Evolutionary conservation across 1,284 basidiomycete species (phyloP), one percentile per base, ranked within the genome.

Genomic region (Paramarasmius palmivorus): DNA sequence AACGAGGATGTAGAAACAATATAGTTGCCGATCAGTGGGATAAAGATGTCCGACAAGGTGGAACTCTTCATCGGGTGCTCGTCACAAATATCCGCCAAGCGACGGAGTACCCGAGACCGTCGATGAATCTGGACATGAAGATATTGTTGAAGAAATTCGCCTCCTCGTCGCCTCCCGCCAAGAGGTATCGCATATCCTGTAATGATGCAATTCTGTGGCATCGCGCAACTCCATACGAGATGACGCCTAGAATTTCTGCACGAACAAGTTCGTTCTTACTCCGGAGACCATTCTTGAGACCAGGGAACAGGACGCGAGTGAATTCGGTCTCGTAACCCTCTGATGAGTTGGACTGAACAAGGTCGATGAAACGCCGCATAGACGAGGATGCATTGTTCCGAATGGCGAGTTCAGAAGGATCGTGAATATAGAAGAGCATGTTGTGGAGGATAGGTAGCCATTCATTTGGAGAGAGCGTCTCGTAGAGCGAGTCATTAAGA

Each of bases 131-230:
- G 97, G 50, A 99, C 86, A 68, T 99, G 97, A 59, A 92, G 84
- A 99, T 85, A 70, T 99, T 99, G 76, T 89, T 88, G 80, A 99
- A 98, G 74, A 99, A 96, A 67, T 90, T 95, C 25, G 93, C 95
- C 68, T 99, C 97, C 45, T 93, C 90, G 64, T 99, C 96, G 1
- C 93, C 95, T 15, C 81, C 86, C 3, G 91, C 92, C n/a, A 98
- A 79, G 9, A 99, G 74, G 9, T 86, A 79, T 6, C 73, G 81
- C 84, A 98, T 88, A 65, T 98, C 94, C 45, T 82, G 81, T 38
- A 98, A 73, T 2, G 80, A 70, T 0, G 72, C 67, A 19, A 93
- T 74, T n/a, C 75, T 68, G 2, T 78, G 71, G 59, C 91, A 93
- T 55, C 80, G 81, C 37, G 79, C 73, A 3, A 95, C 85, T 0